Base-by-base conservation (phyloP, 345 rosid genomes). In the Geranium brycei region DNA sequence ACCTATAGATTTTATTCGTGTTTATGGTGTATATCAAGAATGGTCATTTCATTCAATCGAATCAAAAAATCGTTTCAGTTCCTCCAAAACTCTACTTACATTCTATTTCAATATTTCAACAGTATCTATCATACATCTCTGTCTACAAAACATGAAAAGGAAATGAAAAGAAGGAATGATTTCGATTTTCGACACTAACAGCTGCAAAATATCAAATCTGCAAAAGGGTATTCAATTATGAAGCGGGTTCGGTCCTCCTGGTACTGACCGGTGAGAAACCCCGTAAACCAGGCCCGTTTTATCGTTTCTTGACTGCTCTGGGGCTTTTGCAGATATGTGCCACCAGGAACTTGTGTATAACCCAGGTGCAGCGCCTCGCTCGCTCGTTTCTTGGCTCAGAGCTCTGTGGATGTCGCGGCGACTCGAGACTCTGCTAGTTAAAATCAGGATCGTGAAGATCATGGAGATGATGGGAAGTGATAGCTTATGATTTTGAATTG, bases 211-310 rank as follows among this genome's bases (percentile, higher is more conserved):
- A 23, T 23, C 28, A 23, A 23, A 23, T 23, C 28, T 23, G 28
- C 28, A 35, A 35, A 35, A 19, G 31, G 13, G 31, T 19, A 59
- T 31, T 80, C 75, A 80, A 60, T 84, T 84, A 69, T 84, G 86
- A 65, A 82, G 86, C 0, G 85, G 89, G 73, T 84, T 82, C n/a
- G 89, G 86, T 17, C 89, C 85, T 1, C 64, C 78, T 0, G 86
- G 86, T 59, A 80, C 80, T 60, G 61, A 31, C 72, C 89, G 75
- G 65, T 62, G 57, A 18, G 86, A 82, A 67, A 66, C 85, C 19
- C 67, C 79, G 71, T 71, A 72, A 66, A 72, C 51, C 13, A 78
- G 69, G 57, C 61, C 64, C n/a, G 47, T 66, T 41, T 31, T 31
- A 4, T 38, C 66, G 32, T 4, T 17, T 58, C 35, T 56, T 19